Percentiles rank a stretch among this genome's conserved stretches.
Evolutionary conservation across 306 rosid species (phyloP).

Genomic region (Gastrolobium villosum): DNA sequence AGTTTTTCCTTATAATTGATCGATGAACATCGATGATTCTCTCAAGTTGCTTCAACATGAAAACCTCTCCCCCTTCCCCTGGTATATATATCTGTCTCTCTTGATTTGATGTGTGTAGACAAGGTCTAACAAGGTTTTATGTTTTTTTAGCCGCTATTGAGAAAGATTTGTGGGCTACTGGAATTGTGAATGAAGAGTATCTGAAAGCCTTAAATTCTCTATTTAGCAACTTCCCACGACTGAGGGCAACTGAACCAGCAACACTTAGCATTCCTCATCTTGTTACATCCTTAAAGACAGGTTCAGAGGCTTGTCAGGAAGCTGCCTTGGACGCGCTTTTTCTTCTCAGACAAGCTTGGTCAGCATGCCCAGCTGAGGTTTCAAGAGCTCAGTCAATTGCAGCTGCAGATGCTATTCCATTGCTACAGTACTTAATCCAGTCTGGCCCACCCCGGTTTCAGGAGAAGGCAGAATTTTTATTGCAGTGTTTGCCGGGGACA

Average conservation of each 20-base stretch:
- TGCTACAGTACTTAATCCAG: conserved; percentile 94
- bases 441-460: conserved; percentile 99
- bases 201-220: conserved; percentile 94
- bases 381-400: conserved; percentile 98
- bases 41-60: conserved; percentile 12
- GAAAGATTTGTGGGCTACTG: conserved; percentile 95
- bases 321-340: conserved; percentile 96
- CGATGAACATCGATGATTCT: conserved; percentile 30
- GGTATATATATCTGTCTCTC: neutral
- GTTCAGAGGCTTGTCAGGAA: conserved; percentile 98
- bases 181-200: conserved; percentile 96
- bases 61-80: neutral
- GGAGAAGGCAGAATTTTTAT: conserved; percentile 93
- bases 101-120: conserved; percentile 15
- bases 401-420: conserved; percentile 97
- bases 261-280: conserved; percentile 98
- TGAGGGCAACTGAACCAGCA: conserved; percentile 98
- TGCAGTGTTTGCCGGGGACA: conserved; percentile 99
- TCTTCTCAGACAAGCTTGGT: conserved; percentile 99
- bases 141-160: conserved; percentile 87
- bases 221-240: conserved; percentile 96
- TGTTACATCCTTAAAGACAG: conserved; percentile 92
- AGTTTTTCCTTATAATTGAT: neutral
- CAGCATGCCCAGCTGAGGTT: conserved; percentile 98
- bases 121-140: conserved; percentile 43